Base-by-base conservation (phyloP, 495 filamentous ascomycete genomes). In the Parmelia sp. region DNA sequence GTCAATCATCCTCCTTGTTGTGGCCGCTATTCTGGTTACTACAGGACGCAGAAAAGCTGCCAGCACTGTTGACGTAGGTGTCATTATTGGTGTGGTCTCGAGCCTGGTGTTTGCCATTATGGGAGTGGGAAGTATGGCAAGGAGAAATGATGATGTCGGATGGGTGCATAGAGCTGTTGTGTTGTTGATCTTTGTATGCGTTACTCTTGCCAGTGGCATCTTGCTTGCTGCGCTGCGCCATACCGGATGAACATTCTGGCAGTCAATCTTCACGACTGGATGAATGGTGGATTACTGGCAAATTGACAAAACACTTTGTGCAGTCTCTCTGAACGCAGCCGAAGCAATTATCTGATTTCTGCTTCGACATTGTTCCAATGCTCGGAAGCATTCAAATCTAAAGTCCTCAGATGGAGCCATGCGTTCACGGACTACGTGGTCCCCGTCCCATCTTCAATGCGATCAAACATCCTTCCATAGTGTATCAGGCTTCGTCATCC, bases 61-160 rank as follows among this genome's bases (percentile, higher is more conserved):
- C 2, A 70, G 81, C 51, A 80, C 85, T 66, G 86, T 88, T 7
- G 84, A 88, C 63, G 79, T 78, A 3, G 86, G 84, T 27, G 83
- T 84, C 36, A 76, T 84, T 11, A 71, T 84, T 25, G 85, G 83
- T 14, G 82, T 85, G n/a, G 74, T 82, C 27, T 71, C 78, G 1
- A 81, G 79, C 59, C 68, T 86, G 31, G 74, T 82, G 60, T 80
- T 83, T 68, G 84, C 82, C 14, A 78, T 80, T 42, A 74, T 78
- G 21, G 85, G 77, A 10, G 69, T 86, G 15, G 80, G 79, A 9
- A 74, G 78, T 64, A 76, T 82, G 72, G 33, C 82, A 25, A 75
- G 79, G 58, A 74, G 78, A 35, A 71, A 74, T 51, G 75, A 76
- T n/a, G 70, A 66, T 15, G 65, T 78, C 35, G 71, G 75, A 39